Base-by-base conservation (phyloP, 345 rosid genomes). In the Bruguiera sexangula region DNA sequence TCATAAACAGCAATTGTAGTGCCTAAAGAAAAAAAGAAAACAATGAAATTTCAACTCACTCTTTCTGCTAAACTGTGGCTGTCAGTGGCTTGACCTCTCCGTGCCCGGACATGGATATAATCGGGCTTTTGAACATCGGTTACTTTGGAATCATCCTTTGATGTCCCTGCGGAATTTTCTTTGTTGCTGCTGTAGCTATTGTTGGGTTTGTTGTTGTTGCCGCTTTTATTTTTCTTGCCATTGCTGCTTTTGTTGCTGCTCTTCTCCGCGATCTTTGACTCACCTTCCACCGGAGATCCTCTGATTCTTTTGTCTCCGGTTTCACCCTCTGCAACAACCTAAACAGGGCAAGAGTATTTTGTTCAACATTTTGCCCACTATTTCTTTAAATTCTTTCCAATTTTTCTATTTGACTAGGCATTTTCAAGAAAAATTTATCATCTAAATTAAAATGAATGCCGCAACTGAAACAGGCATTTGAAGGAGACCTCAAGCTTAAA, bases 61-160 rank as follows among this genome's bases (percentile, higher is more conserved):
- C 99, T 82, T 78, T 95, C 99, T 30, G 99, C 99, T 70, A 95
- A 80, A 81, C 98, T 95, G 76, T 95, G 99, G 80, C 97, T 95
- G 68, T 95, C 97, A 31, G 99, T 92, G 69, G 99, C 99, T 80
- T 95, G 96, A 24, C 99, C 99, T 16, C 99, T 86, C 11, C 97
- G 93, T 8, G 98, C 99, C 46, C 99, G 78, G 75, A 95, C 98
- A 73, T 95, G 99, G 74, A 95, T 95, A 79, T 88, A 95, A 82
- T 92, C 99, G 0, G 82, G 76, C 81, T 86, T 94, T 71, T 76
- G 89, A 70, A 72, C 84, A 60, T 89, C 89, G 0, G 86, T 76
- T 53, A 69, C 83, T 65, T 88, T 93, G 4, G 93, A 90, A 63
- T 88, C 82, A 52, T 86, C 94, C 77, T 84, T 89, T 0, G 96